Evolutionary conservation across 257 asterid genomes (phyloP).

Genomic region (Thymus quinquecostatus): DNA sequence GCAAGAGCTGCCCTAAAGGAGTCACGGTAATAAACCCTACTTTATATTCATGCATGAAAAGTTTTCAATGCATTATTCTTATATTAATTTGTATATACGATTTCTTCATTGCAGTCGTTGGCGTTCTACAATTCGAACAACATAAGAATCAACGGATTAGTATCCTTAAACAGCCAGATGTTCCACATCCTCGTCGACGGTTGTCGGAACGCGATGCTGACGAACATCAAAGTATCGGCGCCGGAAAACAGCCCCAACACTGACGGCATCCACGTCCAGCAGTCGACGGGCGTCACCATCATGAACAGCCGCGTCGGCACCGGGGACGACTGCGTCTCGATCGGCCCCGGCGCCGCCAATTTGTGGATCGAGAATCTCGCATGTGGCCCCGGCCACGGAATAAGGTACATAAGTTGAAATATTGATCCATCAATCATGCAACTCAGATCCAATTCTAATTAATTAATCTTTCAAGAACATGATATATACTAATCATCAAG

Average conservation of each 20-base stretch:
- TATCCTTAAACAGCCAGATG: constrained; percentile 57
- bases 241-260: constrained; percentile 67
- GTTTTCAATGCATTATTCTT: background rate
- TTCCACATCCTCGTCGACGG: constrained; percentile 60
- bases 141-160: constrained; percentile 47
- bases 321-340: constrained; percentile 70
- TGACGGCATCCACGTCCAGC: constrained; percentile 60
- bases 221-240: constrained; percentile 47
- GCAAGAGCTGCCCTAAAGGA: constrained; percentile 49
- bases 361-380: constrained; percentile 56
- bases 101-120: constrained; percentile 38
- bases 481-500: background rate
- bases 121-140: constrained; percentile 58
- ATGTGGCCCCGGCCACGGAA: constrained; percentile 81
- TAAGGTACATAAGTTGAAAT: constrained; percentile 41
- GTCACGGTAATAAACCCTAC: constrained; percentile 30
- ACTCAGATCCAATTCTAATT: too few relatives aligned
- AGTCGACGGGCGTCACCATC: constrained; percentile 48
- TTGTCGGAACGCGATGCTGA: constrained; percentile 41
- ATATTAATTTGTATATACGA: background rate
- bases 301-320: constrained; percentile 48
- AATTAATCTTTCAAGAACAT: too few relatives aligned
- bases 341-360: constrained; percentile 62
- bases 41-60: background rate
- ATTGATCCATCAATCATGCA: too few relatives aligned